These are phyloP conservation scores for Auricularia auricula-judae DNA, from an alignment of 768 basidiomycete species.

Conservation along the genomic window DNA sequence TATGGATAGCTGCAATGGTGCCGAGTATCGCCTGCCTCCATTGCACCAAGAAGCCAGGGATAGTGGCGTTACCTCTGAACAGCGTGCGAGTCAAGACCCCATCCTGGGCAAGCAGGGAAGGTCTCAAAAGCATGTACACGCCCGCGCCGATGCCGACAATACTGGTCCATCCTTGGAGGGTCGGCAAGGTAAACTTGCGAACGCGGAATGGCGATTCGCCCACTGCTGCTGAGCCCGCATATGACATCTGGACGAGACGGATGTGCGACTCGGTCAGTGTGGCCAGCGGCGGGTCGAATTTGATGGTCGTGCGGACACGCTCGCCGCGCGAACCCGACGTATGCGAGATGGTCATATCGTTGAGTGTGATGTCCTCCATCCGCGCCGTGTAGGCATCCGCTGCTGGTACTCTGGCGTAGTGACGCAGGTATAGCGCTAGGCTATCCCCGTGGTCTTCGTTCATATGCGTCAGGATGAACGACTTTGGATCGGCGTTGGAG, in stretches of 20 bases:
- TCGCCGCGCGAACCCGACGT: neutral
- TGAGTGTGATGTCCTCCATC: neutral
- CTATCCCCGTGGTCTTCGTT: neutral
- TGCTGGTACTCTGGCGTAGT: neutral
- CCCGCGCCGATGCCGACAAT: neutral
- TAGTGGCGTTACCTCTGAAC: neutral
- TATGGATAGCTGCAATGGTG: neutral
- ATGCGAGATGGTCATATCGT: neutral
- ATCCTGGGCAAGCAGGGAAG: neutral
- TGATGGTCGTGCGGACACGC: neutral
- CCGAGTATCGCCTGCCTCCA: neutral
- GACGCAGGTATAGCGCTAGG: neutral
- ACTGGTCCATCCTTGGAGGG: neutral
- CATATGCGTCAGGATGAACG: neutral
- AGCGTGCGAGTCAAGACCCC: neutral
- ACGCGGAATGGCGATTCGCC: neutral
- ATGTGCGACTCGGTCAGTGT: neutral
- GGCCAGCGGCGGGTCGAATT: neutral
- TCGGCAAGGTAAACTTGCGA: neutral
- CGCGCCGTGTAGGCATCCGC: neutral
- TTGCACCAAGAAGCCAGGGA: neutral
- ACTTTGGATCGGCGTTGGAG: neutral
- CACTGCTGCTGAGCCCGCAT: neutral
- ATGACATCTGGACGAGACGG: neutral
- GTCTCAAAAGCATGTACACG: neutral